Conservation (phyloP, 2,329 filamentous ascomycete genomes). For the Neonectria sp. region DNA sequence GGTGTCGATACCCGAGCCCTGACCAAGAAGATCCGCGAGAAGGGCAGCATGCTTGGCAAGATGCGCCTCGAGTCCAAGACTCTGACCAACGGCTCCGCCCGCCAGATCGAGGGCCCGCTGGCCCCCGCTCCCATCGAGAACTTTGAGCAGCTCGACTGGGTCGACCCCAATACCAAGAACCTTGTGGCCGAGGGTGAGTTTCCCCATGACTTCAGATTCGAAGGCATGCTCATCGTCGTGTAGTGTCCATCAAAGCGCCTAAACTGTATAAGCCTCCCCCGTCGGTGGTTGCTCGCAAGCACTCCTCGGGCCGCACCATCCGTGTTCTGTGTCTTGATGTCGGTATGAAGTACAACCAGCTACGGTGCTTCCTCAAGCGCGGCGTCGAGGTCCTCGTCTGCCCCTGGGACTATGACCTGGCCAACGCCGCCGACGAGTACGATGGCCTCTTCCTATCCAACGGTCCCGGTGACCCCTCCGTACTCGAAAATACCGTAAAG, state of each 20-base stretch:
- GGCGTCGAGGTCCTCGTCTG: slow-evolving; percentile 96
- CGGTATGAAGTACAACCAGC: slow-evolving; percentile 98
- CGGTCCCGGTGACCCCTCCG: slow-evolving; percentile 94
- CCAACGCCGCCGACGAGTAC: slow-evolving; percentile 84
- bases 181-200: slow-evolving; percentile 92
- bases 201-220: slow-evolving; percentile 33
- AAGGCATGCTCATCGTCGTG: slow-evolving; percentile 57
- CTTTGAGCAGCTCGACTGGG: slow-evolving; percentile 90
- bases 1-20: slow-evolving; percentile 94
- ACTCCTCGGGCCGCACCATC: slow-evolving; percentile 88
- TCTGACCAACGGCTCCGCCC: slow-evolving; percentile 60
- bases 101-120: slow-evolving; percentile 44
- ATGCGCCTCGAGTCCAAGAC: slow-evolving; percentile 79
- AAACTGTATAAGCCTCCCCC: slow-evolving; percentile 87
- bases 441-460: slow-evolving; percentile 99
- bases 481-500: slow-evolving; percentile 83
- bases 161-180: slow-evolving; percentile 93
- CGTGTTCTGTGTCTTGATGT: slow-evolving; percentile 96
- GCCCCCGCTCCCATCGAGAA: slow-evolving; percentile 53
- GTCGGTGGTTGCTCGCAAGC: slow-evolving; percentile 79
- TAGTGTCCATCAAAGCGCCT: slow-evolving; percentile 91
- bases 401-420: slow-evolving; percentile 96
- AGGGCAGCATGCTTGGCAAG: slow-evolving; percentile 96
- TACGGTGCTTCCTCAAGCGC: slow-evolving; percentile 90
- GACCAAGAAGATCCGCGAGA: slow-evolving; percentile 93